Percentiles rank a stretch among this genome's conserved stretches.
These are phyloP conservation scores for Myxozyma neglecta DNA, from an alignment of 805 yeast genomes.

Conservation along the genomic window DNA sequence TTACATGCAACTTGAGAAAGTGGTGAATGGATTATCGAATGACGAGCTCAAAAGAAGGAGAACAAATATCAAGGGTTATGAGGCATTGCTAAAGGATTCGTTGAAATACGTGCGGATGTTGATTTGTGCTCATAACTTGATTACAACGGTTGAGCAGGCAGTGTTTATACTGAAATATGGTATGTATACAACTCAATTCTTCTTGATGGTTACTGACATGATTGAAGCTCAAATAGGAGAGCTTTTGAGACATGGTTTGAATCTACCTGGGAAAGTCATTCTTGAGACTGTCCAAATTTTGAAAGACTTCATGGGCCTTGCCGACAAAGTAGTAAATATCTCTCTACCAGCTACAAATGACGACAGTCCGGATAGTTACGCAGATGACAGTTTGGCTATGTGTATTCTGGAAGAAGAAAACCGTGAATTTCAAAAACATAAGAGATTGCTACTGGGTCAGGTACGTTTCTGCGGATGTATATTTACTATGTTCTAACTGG, in stretches of 20 bases:
- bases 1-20: constrained; percentile 23
- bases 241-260: constrained; percentile 7
- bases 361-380: constrained; percentile 15
- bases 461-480: constrained; percentile 1
- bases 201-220: neutral
- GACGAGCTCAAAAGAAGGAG: constrained; percentile 14
- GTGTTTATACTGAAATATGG: constrained; percentile 5
- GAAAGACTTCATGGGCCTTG: constrained; percentile 10
- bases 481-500: neutral
- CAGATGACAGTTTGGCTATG: constrained; percentile 14
- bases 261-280: constrained; percentile 16
- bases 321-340: constrained; percentile 1
- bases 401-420: constrained; percentile 18
- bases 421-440: constrained; percentile 1
- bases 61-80: constrained; percentile 20
- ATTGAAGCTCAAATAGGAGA: constrained; percentile 8
- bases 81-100: constrained; percentile 21
- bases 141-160: constrained; percentile 16
- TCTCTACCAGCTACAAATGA: neutral
- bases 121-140: constrained; percentile 5
- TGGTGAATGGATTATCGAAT: constrained; percentile 9
- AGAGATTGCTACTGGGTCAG: constrained; percentile 3
- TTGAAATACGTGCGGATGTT: constrained; percentile 20
- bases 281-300: constrained; percentile 16
- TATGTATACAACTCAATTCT: neutral